Conservation (phyloP, 805 yeast species). For the Saturnispora quitensis region DNA sequence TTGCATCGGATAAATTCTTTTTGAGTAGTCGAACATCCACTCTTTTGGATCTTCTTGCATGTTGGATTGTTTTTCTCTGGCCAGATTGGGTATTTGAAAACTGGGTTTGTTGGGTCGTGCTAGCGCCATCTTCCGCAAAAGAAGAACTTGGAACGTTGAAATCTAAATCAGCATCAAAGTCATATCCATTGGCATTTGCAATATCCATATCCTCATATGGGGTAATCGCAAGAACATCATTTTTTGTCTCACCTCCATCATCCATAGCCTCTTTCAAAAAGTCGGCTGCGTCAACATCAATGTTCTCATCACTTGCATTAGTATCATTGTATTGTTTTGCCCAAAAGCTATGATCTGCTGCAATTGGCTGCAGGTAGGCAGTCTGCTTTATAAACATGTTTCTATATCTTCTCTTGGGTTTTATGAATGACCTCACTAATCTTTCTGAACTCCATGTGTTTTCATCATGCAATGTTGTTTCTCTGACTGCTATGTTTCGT, state of each 20-base stretch:
- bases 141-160: background rate
- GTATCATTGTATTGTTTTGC: slow-evolving; percentile 44
- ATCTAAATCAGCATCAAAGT: slow-evolving; percentile 11
- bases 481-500: background rate
- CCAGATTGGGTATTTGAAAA: slow-evolving; percentile 5
- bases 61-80: slow-evolving; percentile 36
- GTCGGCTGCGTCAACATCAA: slow-evolving; percentile 13
- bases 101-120: background rate
- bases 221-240: slow-evolving; percentile 16
- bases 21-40: slow-evolving; percentile 70
- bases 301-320: slow-evolving; percentile 24
- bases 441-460: slow-evolving; percentile 58
- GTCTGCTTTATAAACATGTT: slow-evolving; percentile 13
- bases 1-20: slow-evolving; percentile 63
- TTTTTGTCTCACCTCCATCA: slow-evolving; percentile 2
- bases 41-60: slow-evolving; percentile 65
- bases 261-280: slow-evolving; percentile 11
- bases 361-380: background rate
- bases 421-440: slow-evolving; percentile 57
- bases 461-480: slow-evolving; percentile 25
- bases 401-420: slow-evolving; percentile 36
- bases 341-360: slow-evolving; percentile 64
- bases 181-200: slow-evolving; percentile 11
- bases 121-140: background rate
- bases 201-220: slow-evolving; percentile 27